Base-by-base conservation (phyloP, 768 basidiomycete species). In the Suillus plorans region DNA sequence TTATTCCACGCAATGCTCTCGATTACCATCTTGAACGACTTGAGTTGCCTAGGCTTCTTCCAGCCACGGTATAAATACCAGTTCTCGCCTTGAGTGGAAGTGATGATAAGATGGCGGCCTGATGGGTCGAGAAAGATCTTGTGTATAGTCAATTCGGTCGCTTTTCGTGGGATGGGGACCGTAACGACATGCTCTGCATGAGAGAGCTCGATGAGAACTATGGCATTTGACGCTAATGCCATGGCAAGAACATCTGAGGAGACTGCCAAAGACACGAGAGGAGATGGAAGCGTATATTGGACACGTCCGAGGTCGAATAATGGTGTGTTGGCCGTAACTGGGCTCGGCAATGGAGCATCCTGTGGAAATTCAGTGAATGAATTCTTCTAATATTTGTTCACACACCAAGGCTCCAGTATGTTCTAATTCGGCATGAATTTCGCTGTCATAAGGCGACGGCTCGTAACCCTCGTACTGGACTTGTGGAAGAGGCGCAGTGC, bases 1-100 rank as follows among this genome's bases (percentile, higher is more conserved):
- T 86, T 90, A 70, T 94, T 95, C 97, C 97, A 99, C 0, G 93
- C 93, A 47, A 99, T 81, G 67, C 92, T 90, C 75, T 96, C 93
- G 68, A 99, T 90, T 71, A 92, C 83, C 81, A 94, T 89, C 74
- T 92, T 90, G 77, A 95, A 90, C 9, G 81, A 80, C 71, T 92
- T 90, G 61, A 99, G 80, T 52, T 84, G 89, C 52, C 86, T 85
- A 0, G 94, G 90, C 71, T 95, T 93, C 80, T 91, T 91, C 86
- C 89, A 90, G 10, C 85, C 83, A 61, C 85, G 82, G 71, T 87
- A 95, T 4, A 95, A 79, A 73, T 99, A 98, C 89, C 92, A 98
- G 66, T 94, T 96, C 73, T 99, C 96, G 60, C 95, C 95, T 70
- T 94, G 88, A 14, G 80, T 81, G 10, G 95, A 95, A 0, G 94